Conservation (phyloP, 176 grass and related monocot genomes). For the Musa schizocarpa region DNA sequence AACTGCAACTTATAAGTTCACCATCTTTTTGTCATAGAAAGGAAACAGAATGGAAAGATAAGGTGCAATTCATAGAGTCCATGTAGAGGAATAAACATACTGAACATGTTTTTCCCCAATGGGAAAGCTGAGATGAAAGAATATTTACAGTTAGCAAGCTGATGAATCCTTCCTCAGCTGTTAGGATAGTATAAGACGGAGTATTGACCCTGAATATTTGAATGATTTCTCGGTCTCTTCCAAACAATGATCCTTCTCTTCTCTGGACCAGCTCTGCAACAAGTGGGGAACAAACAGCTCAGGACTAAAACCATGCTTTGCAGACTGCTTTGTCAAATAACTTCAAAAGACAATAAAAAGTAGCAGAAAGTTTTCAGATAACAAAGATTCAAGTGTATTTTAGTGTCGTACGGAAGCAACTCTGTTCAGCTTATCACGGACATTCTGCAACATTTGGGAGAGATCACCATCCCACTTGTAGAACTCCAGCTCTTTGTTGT, state of each 20-base stretch:
- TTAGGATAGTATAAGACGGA: conserved; percentile 68
- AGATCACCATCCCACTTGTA: conserved; percentile 90
- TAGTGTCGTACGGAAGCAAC: conserved; percentile 47
- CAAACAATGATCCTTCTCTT: conserved; percentile 83
- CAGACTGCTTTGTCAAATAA: neutral
- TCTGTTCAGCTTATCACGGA: conserved; percentile 67
- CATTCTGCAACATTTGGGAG: conserved; percentile 72
- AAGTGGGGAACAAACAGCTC: neutral
- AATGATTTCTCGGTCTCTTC: conserved; percentile 90
- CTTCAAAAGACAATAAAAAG: neutral
- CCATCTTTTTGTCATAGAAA: no score
- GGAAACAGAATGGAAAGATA: no score
- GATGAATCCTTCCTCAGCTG: neutral
- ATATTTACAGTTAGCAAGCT: neutral
- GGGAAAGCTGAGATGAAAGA: no score
- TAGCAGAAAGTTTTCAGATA: neutral
- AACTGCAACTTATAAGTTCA: no score
- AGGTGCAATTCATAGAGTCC: no score
- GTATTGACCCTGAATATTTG: conserved; percentile 54
- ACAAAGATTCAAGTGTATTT: neutral
- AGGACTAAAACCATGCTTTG: neutral
- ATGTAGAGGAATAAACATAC: no score
- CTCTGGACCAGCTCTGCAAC: conserved; percentile 57
- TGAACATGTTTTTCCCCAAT: no score
- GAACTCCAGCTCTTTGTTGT: conserved; percentile 92